Evolutionary conservation across 2,329 filamentous ascomycete species (phyloP).

Genomic region (Metarhizium humberi): DNA sequence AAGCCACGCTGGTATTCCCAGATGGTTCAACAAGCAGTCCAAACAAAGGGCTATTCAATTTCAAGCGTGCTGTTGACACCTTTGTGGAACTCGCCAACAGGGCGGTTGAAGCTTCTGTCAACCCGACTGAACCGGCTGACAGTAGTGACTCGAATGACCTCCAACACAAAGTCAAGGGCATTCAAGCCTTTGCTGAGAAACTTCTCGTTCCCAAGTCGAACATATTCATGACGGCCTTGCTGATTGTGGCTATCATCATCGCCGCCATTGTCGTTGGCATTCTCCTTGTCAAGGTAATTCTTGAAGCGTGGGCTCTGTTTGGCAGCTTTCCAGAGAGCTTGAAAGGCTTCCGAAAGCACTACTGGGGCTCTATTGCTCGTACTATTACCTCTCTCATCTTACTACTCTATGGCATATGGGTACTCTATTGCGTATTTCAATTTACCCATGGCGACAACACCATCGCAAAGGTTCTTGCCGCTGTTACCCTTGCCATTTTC

Average conservation of each 20-base stretch:
- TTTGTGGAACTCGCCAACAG: conserved; percentile 44
- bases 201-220: conserved; percentile 79
- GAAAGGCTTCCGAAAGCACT: conserved; percentile 82
- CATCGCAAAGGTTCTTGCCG: conserved; percentile 80
- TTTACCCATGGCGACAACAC: conserved; percentile 91
- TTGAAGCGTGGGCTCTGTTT: conserved; percentile 87
- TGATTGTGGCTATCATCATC: conserved; percentile 81
- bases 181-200: conserved; percentile 76
- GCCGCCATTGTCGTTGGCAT: conserved; percentile 78
- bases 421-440: conserved; percentile 91
- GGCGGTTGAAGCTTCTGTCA: conserved; percentile 37
- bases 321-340: conserved; percentile 75
- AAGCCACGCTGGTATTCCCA: conserved; percentile 64
- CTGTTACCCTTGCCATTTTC: conserved; percentile 69
- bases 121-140: conserved; percentile 22
- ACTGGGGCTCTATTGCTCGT: conserved; percentile 87
- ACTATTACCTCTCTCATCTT: conserved; percentile 86
- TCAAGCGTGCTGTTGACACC: conserved; percentile 44
- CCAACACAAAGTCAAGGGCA: conserved; percentile 54
- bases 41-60: conserved; percentile 28
- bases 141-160: conserved; percentile 20
- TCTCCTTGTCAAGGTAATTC: conserved; percentile 79
- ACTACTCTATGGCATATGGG: conserved; percentile 89
- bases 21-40: conserved; percentile 44
- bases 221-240: conserved; percentile 90